Conservation (phyloP, 1,139 yeast species). For the Kurtzmaniella quercitrusa region DNA sequence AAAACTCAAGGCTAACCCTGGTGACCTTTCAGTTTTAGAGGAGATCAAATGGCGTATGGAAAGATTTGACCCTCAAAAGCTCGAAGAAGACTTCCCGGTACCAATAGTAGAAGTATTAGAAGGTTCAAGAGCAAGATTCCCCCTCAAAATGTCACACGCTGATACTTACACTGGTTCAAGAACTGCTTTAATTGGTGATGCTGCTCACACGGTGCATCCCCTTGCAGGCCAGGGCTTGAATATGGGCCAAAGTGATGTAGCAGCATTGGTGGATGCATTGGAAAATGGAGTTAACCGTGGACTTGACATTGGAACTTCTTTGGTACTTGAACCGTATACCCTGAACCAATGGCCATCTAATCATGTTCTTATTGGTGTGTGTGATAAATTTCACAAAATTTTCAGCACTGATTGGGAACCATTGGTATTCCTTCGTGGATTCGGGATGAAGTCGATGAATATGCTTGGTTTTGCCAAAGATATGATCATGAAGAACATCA, state of each 20-base stretch:
- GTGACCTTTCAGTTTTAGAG: slow-evolving; percentile 48
- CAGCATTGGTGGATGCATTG: slow-evolving; percentile 60
- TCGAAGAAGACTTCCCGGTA: slow-evolving; percentile 65
- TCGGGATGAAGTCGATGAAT: slow-evolving; percentile 72
- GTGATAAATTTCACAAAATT: slow-evolving; percentile 87
- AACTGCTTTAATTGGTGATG: slow-evolving; percentile 92
- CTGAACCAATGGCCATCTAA: slow-evolving; percentile 76
- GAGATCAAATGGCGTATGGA: slow-evolving; percentile 74
- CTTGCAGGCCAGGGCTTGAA: slow-evolving; percentile 97
- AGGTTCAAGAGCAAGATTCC: slow-evolving; percentile 80
- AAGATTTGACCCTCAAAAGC: slow-evolving; percentile 33
- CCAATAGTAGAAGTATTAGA: slow-evolving; percentile 55
- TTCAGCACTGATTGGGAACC: slow-evolving; percentile 76
- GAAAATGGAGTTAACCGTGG: slow-evolving; percentile 75
- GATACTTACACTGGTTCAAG: slow-evolving; percentile 82
- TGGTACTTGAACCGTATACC: slow-evolving; percentile 84
- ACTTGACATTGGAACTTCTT: slow-evolving; percentile 78
- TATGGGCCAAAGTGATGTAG: slow-evolving; percentile 97
- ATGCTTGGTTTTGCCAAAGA: slow-evolving; percentile 58
- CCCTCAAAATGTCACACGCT: slow-evolving; percentile 83
- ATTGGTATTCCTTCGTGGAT: slow-evolving; percentile 65
- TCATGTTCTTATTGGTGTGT: slow-evolving; percentile 77
- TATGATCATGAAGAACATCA: slow-evolving; percentile 33
- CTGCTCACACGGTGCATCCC: slow-evolving; percentile 97
- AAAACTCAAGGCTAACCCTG: slow-evolving; percentile 28